A percentile compares a stretch with the other conserved stretches of the same genome.
Evolutionary conservation across 257 asterid genomes (phyloP).

Genomic region (Leptodermis oblonga): DNA sequence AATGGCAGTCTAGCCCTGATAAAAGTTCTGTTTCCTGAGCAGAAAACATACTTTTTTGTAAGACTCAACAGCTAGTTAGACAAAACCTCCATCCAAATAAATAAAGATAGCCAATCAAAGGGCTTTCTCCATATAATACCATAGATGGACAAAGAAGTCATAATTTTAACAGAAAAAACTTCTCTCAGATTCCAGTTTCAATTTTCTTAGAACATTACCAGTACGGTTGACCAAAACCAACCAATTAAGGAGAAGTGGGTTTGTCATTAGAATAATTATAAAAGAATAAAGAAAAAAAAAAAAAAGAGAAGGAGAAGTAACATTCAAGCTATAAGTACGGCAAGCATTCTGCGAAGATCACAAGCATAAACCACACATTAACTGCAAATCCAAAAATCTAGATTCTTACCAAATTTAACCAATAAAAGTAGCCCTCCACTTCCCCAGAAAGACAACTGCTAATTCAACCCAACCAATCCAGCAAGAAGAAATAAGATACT

Average conservation of each 20-base stretch:
- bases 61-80: not conserved
- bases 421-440: not conserved
- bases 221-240: not conserved
- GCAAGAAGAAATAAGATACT: not conserved
- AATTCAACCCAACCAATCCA: not conserved
- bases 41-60: not conserved
- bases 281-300: too few species aligned
- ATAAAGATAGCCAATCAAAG: not conserved
- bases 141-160: not conserved
- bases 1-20: conserved; percentile 14
- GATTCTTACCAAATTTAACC: not conserved
- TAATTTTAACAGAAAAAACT: conserved; percentile 1
- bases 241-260: not conserved
- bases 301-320: not conserved
- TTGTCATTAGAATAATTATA: not conserved
- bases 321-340: not conserved
- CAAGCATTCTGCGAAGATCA: conserved; percentile 1
- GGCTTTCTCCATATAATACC: not conserved
- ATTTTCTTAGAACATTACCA: not conserved
- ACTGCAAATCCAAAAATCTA: not conserved
- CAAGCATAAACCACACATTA: not conserved
- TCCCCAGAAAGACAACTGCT: not conserved
- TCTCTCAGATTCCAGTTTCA: not conserved
- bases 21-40: conserved; percentile 30
- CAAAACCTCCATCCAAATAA: not conserved